Base-by-base conservation (phyloP, 768 basidiomycete species). In the Panaeolus cyanescens region DNA sequence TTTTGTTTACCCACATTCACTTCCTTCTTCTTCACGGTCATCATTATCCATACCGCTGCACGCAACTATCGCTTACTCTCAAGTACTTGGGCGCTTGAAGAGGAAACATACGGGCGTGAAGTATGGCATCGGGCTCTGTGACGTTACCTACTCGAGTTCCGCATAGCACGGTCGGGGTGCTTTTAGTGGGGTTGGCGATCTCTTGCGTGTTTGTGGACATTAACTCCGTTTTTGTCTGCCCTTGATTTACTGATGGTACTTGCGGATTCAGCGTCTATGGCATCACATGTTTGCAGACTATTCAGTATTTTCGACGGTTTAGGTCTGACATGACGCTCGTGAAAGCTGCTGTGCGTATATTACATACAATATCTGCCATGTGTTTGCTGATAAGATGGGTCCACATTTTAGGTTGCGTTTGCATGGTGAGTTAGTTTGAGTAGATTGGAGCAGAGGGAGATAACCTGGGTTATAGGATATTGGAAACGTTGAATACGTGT, bases 241-340 rank as follows among this genome's bases (percentile, higher is more conserved):
- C 13, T 33, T 32, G 53, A 15, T n/a, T 3, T 32, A 56, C 20
- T 50, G 45, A 50, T 15, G 25, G n/a, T 3, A 13, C 39, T 30
- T 56, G 1, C 32, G 12, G 33, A 36, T 32, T n/a, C 20, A 62
- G 61, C 30, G n/a, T 61, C 32, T 64, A 64, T 59, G 63, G 63
- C 10, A 54, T 62, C 30, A 40, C 56, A 20, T 61, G 63, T 31
- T 28, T 54, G n/a, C 63, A 64, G 37, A 37, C 63, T 28, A 13
- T 57, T 17, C 54, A 37, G 17, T 64, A 64, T 53, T 64, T 59
- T 59, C 53, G 63, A 31, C 59, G 56, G 17, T 64, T 53, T 50
- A 34, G 40, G 34, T 25, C 33, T 31, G 54, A 57, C 39, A 15
- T 37, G 33, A 10, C 22, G 17, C 22, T 42, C n/a, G 39, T 58